Evolutionary conservation across 2,329 filamentous ascomycete genomes (phyloP), one percentile per base, ranked within the genome.

Genomic region (Periconia macrospinosa): DNA sequence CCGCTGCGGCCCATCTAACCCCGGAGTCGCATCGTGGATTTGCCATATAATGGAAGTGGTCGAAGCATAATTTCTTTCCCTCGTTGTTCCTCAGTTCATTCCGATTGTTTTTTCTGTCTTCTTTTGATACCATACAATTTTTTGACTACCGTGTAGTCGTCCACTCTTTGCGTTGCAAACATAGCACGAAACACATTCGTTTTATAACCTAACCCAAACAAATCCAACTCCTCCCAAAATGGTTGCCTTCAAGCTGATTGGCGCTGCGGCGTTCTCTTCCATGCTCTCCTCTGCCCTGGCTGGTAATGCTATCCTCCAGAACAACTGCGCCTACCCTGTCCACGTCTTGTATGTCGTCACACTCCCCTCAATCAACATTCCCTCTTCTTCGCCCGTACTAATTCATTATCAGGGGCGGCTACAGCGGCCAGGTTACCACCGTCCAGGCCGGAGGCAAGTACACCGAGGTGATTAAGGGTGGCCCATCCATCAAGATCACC

Each of bases 121-220:
- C 44, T 35, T n/a, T 33, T 37, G 18, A 48, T 48, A 40, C 17
- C 14, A 20, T 48, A 23, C 35, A 23, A 8, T 13, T 30, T 42
- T 30, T 50, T 52, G 53, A 52, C 53, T 55, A 55, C 53, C 14
- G 53, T 44, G 47, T 55, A 52, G 53, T 55, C 53, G 53, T 55
- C 53, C 53, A 55, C 40, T 55, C 53, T 46, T 55, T 55, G 53
- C 49, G 37, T 46, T 41, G n/a, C 35, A 37, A 43, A 45, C n/a
- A 6, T 19, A 18, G n/a, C 30, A 46, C n/a, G 23, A 20, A 13
- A 30, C 48, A 54, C 47, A 42, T 50, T 51, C 33, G 15, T 37
- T 37, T 5, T n/a, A 6, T 37, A 33, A 33, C 30, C 30, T 13
- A 37, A 37, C 33, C 17, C 41, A 23, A 33, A 3, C 17, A 20